phyloP scores from a whole-genome alignment of 768 basidiomycete genomes.

The Suillus placidus region DNA sequence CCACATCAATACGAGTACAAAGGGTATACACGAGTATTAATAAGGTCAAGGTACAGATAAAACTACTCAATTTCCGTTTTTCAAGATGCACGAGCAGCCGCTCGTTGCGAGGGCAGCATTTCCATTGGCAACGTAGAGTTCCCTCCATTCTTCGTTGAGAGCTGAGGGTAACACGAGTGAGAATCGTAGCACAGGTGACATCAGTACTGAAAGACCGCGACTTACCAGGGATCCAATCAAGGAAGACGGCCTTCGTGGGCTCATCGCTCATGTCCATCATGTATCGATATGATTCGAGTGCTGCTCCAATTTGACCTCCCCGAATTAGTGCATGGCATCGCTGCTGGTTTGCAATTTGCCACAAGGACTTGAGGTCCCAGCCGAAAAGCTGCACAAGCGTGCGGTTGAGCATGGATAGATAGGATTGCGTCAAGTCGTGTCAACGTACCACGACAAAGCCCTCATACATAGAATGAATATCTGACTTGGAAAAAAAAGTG shows the following conservation, averaged over 20 bases:
- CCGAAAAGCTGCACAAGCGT: background rate
- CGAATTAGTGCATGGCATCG: background rate
- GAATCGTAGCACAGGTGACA: background rate
- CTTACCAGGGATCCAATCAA: background rate
- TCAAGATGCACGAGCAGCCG: background rate
- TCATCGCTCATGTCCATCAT: background rate
- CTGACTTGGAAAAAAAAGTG: background rate
- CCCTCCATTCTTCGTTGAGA: background rate
- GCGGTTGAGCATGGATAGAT: background rate
- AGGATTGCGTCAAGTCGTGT: background rate
- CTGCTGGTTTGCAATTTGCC: background rate
- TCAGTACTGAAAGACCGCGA: background rate
- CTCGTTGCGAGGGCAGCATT: background rate
- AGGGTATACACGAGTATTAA: background rate
- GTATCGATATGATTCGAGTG: background rate
- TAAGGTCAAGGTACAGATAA: background rate
- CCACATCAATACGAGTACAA: background rate
- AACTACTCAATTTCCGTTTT: background rate
- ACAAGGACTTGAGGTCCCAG: conserved; percentile 3
- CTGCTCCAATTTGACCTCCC: background rate
- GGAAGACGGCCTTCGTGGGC: background rate
- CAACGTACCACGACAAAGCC: background rate
- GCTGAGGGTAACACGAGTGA: background rate
- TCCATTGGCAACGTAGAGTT: background rate
- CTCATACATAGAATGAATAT: background rate